phyloP scores from a whole-genome alignment of 116 monocot genomes.

The Posidonia oceanica region DNA sequence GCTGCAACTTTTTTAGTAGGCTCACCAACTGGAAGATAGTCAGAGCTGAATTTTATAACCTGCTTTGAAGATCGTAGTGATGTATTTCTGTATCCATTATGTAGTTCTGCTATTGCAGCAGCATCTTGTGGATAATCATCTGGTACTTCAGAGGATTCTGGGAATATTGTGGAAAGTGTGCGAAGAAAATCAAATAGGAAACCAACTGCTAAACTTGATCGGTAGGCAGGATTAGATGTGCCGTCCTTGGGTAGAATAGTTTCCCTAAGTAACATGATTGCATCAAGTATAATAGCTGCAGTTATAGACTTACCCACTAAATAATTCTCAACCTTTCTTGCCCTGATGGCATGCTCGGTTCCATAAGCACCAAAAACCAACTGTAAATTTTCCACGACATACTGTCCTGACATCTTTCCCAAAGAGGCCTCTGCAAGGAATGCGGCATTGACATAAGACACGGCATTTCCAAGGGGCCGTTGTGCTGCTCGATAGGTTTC shows the following conservation, averaged over 20 bases:
- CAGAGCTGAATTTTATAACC: slow-evolving; percentile 20
- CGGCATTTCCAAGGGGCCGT: slow-evolving; percentile 74
- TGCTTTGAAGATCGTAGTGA: slow-evolving; percentile 41
- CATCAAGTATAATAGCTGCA: slow-evolving; percentile 34
- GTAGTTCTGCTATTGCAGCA: too few species aligned
- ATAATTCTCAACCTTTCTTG: slow-evolving; percentile 61
- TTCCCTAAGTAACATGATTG: slow-evolving; percentile 40
- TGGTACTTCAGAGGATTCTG: not conserved
- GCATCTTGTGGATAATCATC: too few species aligned
- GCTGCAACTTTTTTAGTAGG: slow-evolving; percentile 54
- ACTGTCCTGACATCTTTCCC: slow-evolving; percentile 14
- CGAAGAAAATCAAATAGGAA: slow-evolving; percentile 60
- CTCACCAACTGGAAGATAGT: slow-evolving; percentile 58
- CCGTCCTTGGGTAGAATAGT: slow-evolving; percentile 37
- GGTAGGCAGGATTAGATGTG: slow-evolving; percentile 33
- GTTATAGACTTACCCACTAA: slow-evolving; percentile 41
- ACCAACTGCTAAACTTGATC: slow-evolving; percentile 51
- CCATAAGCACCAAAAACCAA: slow-evolving; percentile 83
- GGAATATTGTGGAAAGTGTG: slow-evolving; percentile 23
- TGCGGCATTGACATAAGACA: slow-evolving; percentile 69
- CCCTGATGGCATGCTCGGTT: slow-evolving; percentile 45
- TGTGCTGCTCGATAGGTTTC: slow-evolving; percentile 77
- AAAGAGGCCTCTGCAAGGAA: slow-evolving; percentile 41
- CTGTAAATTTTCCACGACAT: slow-evolving; percentile 23
- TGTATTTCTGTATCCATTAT: not conserved